Conservation (phyloP, 192 early-diverging fungal genomes). For the Linnemannia exigua region DNA sequence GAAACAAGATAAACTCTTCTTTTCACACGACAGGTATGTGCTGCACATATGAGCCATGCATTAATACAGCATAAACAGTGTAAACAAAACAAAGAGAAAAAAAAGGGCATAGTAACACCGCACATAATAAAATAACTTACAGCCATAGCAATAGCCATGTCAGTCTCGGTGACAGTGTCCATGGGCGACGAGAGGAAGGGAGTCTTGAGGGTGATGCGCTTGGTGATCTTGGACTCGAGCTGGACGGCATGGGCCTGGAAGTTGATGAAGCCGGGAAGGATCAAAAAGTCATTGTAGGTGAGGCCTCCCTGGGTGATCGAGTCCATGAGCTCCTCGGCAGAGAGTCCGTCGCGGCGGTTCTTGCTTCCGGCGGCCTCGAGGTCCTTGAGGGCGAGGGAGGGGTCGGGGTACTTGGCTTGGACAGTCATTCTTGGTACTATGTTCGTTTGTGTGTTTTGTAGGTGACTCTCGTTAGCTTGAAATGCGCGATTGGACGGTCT, state of each 20-base stretch:
- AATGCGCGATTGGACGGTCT: not conserved
- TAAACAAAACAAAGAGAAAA: not conserved
- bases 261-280: slow-evolving; percentile 96
- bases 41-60: not conserved
- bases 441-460: not conserved
- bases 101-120: not conserved
- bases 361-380: slow-evolving; percentile 45
- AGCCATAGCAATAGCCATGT: slow-evolving; percentile 99
- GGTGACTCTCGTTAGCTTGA: too few relatives aligned
- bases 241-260: slow-evolving; percentile 87
- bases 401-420: slow-evolving; percentile 38
- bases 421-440: slow-evolving; percentile 35
- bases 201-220: slow-evolving; percentile 91
- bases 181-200: slow-evolving; percentile 97
- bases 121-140: slow-evolving; percentile 61
- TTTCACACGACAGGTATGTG: not conserved
- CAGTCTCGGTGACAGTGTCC: slow-evolving; percentile 98
- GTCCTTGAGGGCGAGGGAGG: slow-evolving; percentile 40
- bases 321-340: slow-evolving; percentile 88
- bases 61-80: slow-evolving; percentile 1
- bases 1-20: slow-evolving; percentile 14
- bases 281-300: slow-evolving; percentile 99
- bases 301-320: slow-evolving; percentile 85
- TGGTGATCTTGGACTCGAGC: slow-evolving; percentile 90
- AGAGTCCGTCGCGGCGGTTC: slow-evolving; percentile 82